Base-by-base conservation (phyloP, 345 rosid genomes). In the Dipteronia sinensis region DNA sequence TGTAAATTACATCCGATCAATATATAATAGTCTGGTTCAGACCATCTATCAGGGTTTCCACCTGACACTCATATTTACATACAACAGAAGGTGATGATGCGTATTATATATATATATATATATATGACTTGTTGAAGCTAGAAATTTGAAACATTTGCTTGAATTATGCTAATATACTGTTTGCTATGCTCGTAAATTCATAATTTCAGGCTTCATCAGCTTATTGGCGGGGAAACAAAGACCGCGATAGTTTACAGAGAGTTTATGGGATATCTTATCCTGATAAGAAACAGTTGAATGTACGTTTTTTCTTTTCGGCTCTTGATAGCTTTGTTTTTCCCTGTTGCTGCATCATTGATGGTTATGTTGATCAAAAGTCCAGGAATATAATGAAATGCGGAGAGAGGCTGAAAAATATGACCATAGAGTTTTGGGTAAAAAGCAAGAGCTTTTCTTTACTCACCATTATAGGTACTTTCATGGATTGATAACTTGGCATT, bases 221-320 rank as follows among this genome's bases (percentile, higher is more conserved):
- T 66, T 96, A 96, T 83, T 96, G 99, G 99, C 90, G 94, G 85
- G 98, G 95, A 34, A 78, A 82, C 82, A 94, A 88, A 72, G 91
- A 92, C 73, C 95, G 95, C 69, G 99, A 94, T 82, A 96, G 98
- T 81, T 84, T 93, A 80, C 98, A 95, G 80, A 92, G 99, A 84
- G 99, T 96, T 31, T 96, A 96, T 87, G 98, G 99, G 67, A 94
- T 96, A 83, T 96, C 99, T 40, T 96, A 84, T 87, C 97, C 98
- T 13, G 99, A 96, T 77, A 87, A 90, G 82, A 92, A 92, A 73
- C 93, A 81, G 38, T 85, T 96, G 85, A 88, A 91, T 95, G 99
- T 92, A 67, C 72, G 27, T 27, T 27, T 27, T 27, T 75, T 56
- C 69, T 46, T 73, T 67, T 53, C 40, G 25, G 42, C 56, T 42